A percentile compares a stretch with the other conserved stretches of the same genome.
phyloP scores from a whole-genome alignment of 179 eudicot species.

The Amaranthus tricolor region DNA sequence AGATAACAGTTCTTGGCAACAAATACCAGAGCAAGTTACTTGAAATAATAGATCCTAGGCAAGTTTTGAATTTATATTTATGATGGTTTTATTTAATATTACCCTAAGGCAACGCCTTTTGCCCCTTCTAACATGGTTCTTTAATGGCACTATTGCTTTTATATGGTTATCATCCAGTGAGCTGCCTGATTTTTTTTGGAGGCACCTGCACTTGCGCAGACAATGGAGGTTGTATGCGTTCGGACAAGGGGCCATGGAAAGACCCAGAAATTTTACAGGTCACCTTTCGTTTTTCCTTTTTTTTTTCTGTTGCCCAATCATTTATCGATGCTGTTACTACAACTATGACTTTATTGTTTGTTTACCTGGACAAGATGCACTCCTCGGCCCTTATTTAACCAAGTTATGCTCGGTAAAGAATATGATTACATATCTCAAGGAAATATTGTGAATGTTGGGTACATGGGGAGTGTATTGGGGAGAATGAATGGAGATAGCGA shows the following conservation, averaged over 20 bases:
- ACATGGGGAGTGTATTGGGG: no score
- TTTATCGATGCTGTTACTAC: no score
- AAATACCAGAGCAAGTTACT: slow-evolving; percentile 95
- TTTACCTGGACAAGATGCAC: no score
- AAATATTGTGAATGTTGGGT: no score
- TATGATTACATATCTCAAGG: no score
- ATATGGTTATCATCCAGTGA: slow-evolving; percentile 26
- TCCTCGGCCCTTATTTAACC: no score
- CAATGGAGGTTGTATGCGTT: slow-evolving; percentile 44
- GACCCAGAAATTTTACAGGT: slow-evolving; percentile 40
- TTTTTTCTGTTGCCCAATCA: neutral
- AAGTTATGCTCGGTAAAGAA: no score
- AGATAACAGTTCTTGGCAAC: slow-evolving; percentile 87
- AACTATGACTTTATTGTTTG: no score
- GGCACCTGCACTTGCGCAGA: slow-evolving; percentile 46
- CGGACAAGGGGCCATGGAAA: slow-evolving; percentile 50
- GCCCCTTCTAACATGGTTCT: neutral
- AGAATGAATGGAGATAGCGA: no score
- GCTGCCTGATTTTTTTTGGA: slow-evolving; percentile 40
- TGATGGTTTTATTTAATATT: neutral
- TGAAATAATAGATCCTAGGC: slow-evolving; percentile 87
- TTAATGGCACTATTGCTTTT: neutral
- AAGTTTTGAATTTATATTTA: slow-evolving; percentile 16
- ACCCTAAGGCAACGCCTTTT: no score
- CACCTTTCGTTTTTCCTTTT: no score